Evolutionary conservation across 1,139 yeast genomes (phyloP), one percentile per base, ranked within the genome.

Genomic region (Wickerhamomyces sp.): DNA sequence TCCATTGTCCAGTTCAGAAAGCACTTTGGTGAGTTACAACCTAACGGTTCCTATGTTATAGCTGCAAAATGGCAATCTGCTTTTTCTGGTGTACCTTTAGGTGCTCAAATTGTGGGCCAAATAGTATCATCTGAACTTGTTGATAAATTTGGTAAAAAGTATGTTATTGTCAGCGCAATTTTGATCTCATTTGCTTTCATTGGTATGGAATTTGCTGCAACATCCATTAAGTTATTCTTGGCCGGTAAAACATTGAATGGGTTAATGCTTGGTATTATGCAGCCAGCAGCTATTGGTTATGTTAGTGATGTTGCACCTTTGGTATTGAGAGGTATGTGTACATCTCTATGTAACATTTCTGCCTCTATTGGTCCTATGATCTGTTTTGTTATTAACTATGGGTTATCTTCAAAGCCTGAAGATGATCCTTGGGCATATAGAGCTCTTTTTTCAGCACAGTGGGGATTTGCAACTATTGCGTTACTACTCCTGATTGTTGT

Each of bases 71-170:
- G 64, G 64, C 66, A 61, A 44, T 53, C 62, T 27, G 61, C 61
- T 10, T 41, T 61, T 24, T 47, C 54, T 27, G 64, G 63, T 31
- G 63, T 46, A 15, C 63, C 66, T 14, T 29, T 49, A 15, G 64
- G 55, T 10, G 38, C 51, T 15, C 47, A 42, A 28, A 53, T 72
- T 49, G 60, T 72, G 46, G 78, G 78, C 56, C 70, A 83, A 32
- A 58, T 76, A 40, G 45, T 60, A 43, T 79, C 81, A 38, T 78
- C 81, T 40, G 60, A 70, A 35, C 48, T 76, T 15, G 67, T 78
- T 39, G 85, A 79, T 56, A 63, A 65, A 43, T 43, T 73, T 38
- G 84, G 85, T 51, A 71, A 84, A 63, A 68, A 76, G 61, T 63
- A 65, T 64, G 62, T 74, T 35, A 63, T 77, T 35, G 68, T 78